These are phyloP conservation scores for Apodospora peruviana DNA, from an alignment of 495 filamentous ascomycete species.

Conservation along the genomic window DNA sequence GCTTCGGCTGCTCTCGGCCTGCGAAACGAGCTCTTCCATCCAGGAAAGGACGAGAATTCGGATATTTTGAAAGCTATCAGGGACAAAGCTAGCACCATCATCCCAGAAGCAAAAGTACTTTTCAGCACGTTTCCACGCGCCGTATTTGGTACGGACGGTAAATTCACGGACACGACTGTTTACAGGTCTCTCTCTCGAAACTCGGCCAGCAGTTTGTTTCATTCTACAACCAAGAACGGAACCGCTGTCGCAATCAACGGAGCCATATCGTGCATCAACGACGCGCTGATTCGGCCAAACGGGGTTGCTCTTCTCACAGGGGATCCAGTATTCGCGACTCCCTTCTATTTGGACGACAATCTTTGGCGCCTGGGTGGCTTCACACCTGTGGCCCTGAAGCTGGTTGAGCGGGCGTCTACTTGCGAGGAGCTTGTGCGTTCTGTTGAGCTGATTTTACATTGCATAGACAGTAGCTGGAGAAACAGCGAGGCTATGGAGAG, in stretches of 20 bases:
- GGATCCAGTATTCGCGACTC: slow-evolving; percentile 73
- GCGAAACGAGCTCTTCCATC: slow-evolving; percentile 85
- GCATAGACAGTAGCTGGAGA: slow-evolving; percentile 83
- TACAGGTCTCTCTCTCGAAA: slow-evolving; percentile 70
- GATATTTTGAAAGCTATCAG: slow-evolving; percentile 87
- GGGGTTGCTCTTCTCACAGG: slow-evolving; percentile 79
- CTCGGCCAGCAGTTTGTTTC: slow-evolving; percentile 65
- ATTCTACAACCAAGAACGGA: slow-evolving; percentile 64
- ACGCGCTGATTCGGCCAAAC: slow-evolving; percentile 70
- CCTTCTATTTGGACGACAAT: slow-evolving; percentile 83
- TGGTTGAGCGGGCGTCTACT: slow-evolving; percentile 71
- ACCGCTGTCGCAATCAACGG: slow-evolving; percentile 83
- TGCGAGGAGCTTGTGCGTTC: slow-evolving; percentile 65
- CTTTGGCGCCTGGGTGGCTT: slow-evolving; percentile 88
- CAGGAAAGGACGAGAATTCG: slow-evolving; percentile 85
- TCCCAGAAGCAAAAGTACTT: slow-evolving; percentile 78
- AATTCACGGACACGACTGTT: slow-evolving; percentile 66
- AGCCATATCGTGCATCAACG: slow-evolving; percentile 81
- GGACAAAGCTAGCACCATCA: slow-evolving; percentile 68
- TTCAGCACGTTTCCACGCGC: slow-evolving; percentile 76
- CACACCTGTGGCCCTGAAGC: slow-evolving; percentile 73
- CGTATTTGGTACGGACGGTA: slow-evolving; percentile 71
- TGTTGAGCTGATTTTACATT: slow-evolving; percentile 76
- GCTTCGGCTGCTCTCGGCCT: slow-evolving; percentile 89
- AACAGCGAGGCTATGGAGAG: slow-evolving; percentile 98